phyloP scores from a whole-genome alignment of 441 rosid genomes.

The Bruguiera hainesii region DNA sequence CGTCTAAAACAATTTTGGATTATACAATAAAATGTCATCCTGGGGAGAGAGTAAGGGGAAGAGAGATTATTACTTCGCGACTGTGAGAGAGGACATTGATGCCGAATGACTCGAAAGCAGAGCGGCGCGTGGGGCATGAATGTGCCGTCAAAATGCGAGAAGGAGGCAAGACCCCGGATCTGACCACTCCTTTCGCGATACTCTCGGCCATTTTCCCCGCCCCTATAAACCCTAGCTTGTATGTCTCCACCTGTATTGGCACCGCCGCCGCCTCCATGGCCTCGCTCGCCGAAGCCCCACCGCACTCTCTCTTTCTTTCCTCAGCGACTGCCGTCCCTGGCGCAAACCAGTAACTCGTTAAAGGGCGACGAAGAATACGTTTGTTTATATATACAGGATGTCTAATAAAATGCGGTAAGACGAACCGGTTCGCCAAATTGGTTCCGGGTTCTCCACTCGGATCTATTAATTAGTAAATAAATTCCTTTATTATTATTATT shows the following conservation, averaged over 20 bases:
- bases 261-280: neutral
- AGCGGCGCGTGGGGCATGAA: conserved; percentile 52
- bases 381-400: too few relatives aligned
- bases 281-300: too few relatives aligned
- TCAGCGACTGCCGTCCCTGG: neutral
- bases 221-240: conserved; percentile 77
- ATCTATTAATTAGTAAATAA: too few relatives aligned
- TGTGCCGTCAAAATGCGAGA: conserved; percentile 66
- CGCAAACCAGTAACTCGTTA: too few relatives aligned
- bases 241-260: conserved; percentile 51
- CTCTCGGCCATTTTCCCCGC: conserved; percentile 97
- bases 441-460: too few relatives aligned
- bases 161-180: conserved; percentile 67
- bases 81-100: conserved; percentile 48
- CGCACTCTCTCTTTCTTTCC: neutral
- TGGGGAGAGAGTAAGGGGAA: too few relatives aligned
- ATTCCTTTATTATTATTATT: too few relatives aligned
- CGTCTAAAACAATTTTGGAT: too few relatives aligned
- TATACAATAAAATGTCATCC: too few relatives aligned
- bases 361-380: too few relatives aligned
- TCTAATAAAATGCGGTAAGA: too few relatives aligned
- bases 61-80: conserved; percentile 38
- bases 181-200: conserved; percentile 78
- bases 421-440: too few relatives aligned
- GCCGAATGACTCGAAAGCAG: conserved; percentile 67